Conservation (phyloP, 371 early-diverging fungal genomes). For the Rhizopus arrhizus region DNA sequence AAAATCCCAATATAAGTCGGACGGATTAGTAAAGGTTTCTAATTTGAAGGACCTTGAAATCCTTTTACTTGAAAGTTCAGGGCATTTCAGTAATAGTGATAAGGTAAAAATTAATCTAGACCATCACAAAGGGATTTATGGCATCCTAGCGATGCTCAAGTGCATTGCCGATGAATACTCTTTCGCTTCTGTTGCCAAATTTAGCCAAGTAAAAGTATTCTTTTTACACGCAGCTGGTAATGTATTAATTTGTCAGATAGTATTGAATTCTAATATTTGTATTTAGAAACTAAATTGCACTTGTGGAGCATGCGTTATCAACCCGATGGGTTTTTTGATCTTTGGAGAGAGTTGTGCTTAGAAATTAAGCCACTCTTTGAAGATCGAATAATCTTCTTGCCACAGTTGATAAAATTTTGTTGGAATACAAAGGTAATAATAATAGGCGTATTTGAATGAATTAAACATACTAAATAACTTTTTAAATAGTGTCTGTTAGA, state of each 20-base stretch:
- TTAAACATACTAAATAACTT: conserved; percentile 3
- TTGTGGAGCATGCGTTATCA: conserved; percentile 14
- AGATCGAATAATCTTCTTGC: conserved; percentile 4
- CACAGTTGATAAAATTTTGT: conserved; percentile 14
- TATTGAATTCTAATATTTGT: conserved; percentile 1
- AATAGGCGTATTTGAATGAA: conserved; percentile 4
- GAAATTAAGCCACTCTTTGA: conserved; percentile 13
- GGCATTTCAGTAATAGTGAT: conserved; percentile 1
- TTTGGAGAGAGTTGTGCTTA: conserved; percentile 11
- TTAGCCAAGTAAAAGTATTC: conserved; percentile 15
- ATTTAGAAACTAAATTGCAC: conserved; percentile 13
- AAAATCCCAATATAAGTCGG: conserved; percentile 9
- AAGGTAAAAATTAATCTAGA: conserved; percentile 6
- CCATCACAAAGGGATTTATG: conserved; percentile 11
- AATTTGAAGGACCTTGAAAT: conserved; percentile 3
- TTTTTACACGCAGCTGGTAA: conserved; percentile 22
- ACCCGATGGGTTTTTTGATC: conserved; percentile 16
- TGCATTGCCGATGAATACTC: conserved; percentile 13
- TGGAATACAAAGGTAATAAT: conserved; percentile 16
- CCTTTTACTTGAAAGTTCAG: conserved; percentile 9
- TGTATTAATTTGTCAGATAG: conserved; percentile 9
- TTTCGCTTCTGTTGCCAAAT: conserved; percentile 10
- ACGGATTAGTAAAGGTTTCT: conserved; percentile 6
- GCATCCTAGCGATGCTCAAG: conserved; percentile 15
- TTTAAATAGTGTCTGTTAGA: conserved; percentile 5